Evolutionary conservation across 805 yeast species (phyloP).

Genomic region (Starmerella bombicola): DNA sequence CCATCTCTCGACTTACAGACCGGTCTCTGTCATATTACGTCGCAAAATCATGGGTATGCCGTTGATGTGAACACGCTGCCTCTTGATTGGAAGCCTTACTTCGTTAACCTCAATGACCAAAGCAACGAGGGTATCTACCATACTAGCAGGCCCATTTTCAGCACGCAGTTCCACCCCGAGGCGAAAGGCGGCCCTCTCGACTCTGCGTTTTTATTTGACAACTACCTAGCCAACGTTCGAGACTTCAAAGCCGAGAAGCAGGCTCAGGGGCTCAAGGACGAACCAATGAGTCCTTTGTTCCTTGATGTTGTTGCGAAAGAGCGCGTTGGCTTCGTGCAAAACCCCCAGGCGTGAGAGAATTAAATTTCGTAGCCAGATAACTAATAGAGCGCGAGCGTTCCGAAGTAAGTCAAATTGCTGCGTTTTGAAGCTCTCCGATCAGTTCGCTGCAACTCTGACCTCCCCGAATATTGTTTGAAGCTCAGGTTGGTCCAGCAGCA

Average conservation of each 20-base stretch:
- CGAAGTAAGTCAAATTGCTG: no score
- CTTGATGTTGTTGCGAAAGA: constrained; percentile 33
- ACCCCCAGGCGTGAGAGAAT: constrained; percentile 23
- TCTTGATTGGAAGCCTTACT: constrained; percentile 70
- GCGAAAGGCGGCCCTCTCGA: constrained; percentile 99
- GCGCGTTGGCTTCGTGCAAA: constrained; percentile 34
- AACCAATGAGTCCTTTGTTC: constrained; percentile 32
- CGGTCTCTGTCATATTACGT: constrained; percentile 93
- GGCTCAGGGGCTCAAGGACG: constrained; percentile 33
- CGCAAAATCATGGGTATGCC: constrained; percentile 98
- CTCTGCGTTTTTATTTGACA: constrained; percentile 81
- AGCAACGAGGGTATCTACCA: constrained; percentile 98
- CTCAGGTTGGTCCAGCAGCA: no score
- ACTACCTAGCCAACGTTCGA: constrained; percentile 60
- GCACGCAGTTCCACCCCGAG: constrained; percentile 98
- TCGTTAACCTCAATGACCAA: constrained; percentile 85
- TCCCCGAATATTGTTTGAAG: no score
- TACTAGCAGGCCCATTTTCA: constrained; percentile 72
- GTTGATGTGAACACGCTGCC: constrained; percentile 73
- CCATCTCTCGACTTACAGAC: constrained; percentile 85
- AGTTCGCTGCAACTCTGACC: no score
- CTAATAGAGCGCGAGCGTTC: no score
- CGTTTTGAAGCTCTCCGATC: no score
- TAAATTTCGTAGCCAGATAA: background rate
- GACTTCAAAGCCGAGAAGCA: constrained; percentile 39